These are phyloP conservation scores for Hypoxylon fuscum DNA, from an alignment of 495 filamentous ascomycete species.

Conservation along the genomic window DNA sequence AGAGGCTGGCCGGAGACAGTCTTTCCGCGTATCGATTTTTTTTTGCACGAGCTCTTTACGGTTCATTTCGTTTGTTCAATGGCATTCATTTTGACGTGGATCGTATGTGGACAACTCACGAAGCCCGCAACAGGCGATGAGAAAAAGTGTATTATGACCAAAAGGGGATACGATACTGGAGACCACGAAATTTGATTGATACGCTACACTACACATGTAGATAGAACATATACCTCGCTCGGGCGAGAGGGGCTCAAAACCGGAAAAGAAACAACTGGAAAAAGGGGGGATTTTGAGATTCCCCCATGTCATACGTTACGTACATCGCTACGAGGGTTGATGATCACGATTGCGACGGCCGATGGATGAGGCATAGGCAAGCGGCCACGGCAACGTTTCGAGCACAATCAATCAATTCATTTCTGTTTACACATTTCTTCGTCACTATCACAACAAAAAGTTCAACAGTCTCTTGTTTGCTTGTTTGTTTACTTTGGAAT, in stretches of 20 bases:
- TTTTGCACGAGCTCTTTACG: slow-evolving; percentile 5
- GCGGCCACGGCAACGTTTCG: slow-evolving; percentile 11
- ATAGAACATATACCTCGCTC: slow-evolving; percentile 38
- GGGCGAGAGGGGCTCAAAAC: slow-evolving; percentile 29
- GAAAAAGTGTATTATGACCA: slow-evolving; percentile 29
- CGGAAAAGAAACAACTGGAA: not conserved
- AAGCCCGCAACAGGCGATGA: slow-evolving; percentile 15
- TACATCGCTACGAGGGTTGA: slow-evolving; percentile 23
- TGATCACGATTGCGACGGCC: slow-evolving; percentile 21
- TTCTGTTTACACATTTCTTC: slow-evolving; percentile 15
- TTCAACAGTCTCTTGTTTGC: slow-evolving; percentile 1
- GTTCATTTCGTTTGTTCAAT: slow-evolving; percentile 14
- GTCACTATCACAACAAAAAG: slow-evolving; percentile 2
- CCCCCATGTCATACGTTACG: slow-evolving; percentile 3
- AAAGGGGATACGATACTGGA: slow-evolving; percentile 18
- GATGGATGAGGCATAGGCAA: not conserved
- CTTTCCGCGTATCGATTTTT: slow-evolving; percentile 1
- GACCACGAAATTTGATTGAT: slow-evolving; percentile 13
- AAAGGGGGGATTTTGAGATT: slow-evolving; percentile 11
- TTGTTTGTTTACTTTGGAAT: slow-evolving; percentile 21
- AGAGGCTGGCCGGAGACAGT: slow-evolving; percentile 4
- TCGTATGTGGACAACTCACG: slow-evolving; percentile 22
- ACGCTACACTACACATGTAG: slow-evolving; percentile 19
- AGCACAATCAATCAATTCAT: slow-evolving; percentile 6
- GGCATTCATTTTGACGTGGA: slow-evolving; percentile 10